These are phyloP conservation scores for Actinomortierella wolfii DNA, from an alignment of 371 early-diverging fungal genomes.

Conservation along the genomic window DNA sequence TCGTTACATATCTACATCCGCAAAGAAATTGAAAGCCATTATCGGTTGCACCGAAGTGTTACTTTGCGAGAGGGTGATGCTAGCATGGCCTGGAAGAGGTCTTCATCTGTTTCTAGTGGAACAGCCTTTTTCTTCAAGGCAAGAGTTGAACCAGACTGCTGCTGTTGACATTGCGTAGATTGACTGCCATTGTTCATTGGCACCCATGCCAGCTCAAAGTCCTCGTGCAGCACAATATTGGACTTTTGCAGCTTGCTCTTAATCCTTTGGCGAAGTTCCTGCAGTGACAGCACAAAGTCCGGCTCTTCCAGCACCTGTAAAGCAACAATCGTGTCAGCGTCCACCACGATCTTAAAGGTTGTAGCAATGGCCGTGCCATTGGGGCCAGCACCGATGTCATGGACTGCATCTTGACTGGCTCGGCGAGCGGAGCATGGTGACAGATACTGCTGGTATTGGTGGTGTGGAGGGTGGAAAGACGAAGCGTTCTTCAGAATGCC, in stretches of 20 bases:
- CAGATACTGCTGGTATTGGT: too few species aligned
- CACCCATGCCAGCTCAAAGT: conserved; percentile 30
- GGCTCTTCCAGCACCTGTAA: conserved; percentile 31
- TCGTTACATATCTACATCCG: too few species aligned
- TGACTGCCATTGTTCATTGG: conserved; percentile 9
- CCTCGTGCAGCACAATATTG: conserved; percentile 29
- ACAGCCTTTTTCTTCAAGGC: background rate
- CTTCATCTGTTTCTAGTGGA: conserved; percentile 22
- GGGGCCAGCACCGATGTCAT: too few species aligned
- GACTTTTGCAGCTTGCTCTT: conserved; percentile 32
- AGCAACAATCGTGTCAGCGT: conserved; percentile 43
- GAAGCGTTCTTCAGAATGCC: conserved; percentile 7
- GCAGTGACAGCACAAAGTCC: conserved; percentile 21
- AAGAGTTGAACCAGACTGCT: too few species aligned
- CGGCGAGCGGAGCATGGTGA: too few species aligned
- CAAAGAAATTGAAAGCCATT: too few species aligned
- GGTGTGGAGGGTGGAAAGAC: background rate
- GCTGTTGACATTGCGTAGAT: too few species aligned
- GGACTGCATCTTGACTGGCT: too few species aligned
- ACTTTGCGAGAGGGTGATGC: conserved; percentile 8
- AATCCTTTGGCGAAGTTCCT: conserved; percentile 19
- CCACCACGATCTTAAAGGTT: conserved; percentile 43
- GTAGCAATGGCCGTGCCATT: conserved; percentile 12
- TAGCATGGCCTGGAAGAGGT: conserved; percentile 14
- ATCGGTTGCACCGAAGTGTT: conserved; percentile 13